A percentile compares a stretch with the other conserved stretches of the same genome.
Conservation (phyloP, 2,329 filamentous ascomycete species). For the Neopestalotiopsis clavispora region DNA sequence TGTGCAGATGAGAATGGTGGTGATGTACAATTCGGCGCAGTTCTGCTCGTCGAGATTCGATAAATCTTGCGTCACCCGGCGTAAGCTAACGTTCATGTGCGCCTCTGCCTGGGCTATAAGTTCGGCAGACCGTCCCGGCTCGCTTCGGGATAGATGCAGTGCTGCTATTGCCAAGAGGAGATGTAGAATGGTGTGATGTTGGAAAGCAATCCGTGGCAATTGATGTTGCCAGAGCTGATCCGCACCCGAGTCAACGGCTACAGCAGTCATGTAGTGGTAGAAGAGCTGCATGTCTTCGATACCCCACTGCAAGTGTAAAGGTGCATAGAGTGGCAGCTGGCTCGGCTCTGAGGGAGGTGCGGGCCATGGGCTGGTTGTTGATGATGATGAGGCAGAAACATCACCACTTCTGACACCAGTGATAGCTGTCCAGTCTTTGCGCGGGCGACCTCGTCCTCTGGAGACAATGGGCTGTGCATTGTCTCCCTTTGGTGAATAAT, state of each 20-base stretch:
- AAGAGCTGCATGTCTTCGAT: not conserved
- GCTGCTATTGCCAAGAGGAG: not conserved
- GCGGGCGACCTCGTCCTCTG: not conserved
- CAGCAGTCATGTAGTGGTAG: not conserved
- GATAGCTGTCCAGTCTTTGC: not conserved
- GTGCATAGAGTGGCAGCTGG: not conserved
- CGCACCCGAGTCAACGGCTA: not conserved
- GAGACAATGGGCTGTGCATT: not conserved
- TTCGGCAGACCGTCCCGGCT: not conserved
- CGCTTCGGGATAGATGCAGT: not conserved
- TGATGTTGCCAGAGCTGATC: not conserved
- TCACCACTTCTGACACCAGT: not conserved
- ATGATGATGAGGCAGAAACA: not conserved
- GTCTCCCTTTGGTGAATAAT: not conserved
- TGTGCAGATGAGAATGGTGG: not conserved
- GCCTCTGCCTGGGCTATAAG: not conserved
- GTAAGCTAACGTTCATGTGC: not conserved
- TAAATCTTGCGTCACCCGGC: not conserved
- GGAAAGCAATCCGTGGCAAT: not conserved
- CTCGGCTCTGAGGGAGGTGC: no score
- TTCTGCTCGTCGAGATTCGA: not conserved
- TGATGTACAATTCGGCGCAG: not conserved
- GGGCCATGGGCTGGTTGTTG: not conserved
- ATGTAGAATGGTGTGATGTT: not conserved
- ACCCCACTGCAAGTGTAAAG: not conserved